Evolutionary conservation across 2,329 filamentous ascomycete genomes (phyloP), one percentile per base, ranked within the genome.

Genomic region (Colletotrichum simmondsii): DNA sequence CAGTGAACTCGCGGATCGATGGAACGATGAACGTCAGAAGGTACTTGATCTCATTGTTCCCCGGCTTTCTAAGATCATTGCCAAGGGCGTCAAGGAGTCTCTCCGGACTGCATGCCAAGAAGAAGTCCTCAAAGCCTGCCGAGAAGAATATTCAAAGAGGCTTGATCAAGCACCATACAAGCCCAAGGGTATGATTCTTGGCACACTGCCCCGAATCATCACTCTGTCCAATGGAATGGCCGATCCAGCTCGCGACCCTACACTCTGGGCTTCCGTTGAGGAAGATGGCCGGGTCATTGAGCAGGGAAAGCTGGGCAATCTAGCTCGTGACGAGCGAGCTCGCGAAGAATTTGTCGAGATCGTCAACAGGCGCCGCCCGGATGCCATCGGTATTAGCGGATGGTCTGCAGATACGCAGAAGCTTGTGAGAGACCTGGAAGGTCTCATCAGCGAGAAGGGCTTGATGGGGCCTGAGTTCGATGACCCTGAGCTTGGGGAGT

Each of bases 141-240:
- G 97, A 64, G 95, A 97, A 76, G 94, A 95, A 74, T 98, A 97
- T 82, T 93, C 92, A 56, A 92, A 93, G 82, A 94, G 95, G 80
- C 90, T 99, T 28, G 97, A 99, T 78, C 97, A 99, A 83, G 95
- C 97, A 10, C 97, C 97, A 0, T 97, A 95, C 84, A 98, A 98
- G 82, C 95, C 97, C 5, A 95, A 96, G 83, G 95, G 95, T 11
- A 95, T 98, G 90, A 90, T 95, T 24, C 87, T 97, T 52, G 97
- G 97, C 30, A 98, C 95, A 0, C 90, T 93, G 7, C 95, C 97
- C 58, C 93, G 96, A 37, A 95, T 98, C 5, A 88, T 99, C 60
- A 91, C 95, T 5, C 84, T 99, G 26, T 96, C 95, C 4, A 97
- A 95, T 77, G 97, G 97, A 66, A 92, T 92, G 81, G 94, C 94